phyloP scores from a whole-genome alignment of 495 filamentous ascomycete genomes.

The Apiosordaria backusii region DNA sequence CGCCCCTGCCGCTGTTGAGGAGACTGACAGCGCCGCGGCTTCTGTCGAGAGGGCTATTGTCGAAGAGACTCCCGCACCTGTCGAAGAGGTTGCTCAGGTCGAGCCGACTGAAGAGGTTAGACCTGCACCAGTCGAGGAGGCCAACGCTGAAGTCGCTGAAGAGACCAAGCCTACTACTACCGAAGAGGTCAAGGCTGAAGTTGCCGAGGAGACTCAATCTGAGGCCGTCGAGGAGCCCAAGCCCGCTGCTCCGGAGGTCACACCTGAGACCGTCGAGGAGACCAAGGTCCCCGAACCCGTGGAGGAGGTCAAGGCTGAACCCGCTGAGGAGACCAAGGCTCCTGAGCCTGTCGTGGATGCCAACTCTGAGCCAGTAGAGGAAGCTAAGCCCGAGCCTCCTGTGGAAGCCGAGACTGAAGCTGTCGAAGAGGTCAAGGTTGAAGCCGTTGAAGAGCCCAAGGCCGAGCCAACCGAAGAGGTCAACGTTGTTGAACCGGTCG shows the following conservation, averaged over 20 bases:
- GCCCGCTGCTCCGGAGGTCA: not conserved
- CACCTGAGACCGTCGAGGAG: conserved; percentile 2
- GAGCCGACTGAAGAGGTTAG: not conserved
- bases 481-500: not conserved
- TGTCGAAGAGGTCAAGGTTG: conserved; percentile 10
- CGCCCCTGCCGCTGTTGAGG: conserved; percentile 12
- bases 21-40: conserved; percentile 16
- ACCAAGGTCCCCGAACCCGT: not conserved
- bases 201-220: not conserved
- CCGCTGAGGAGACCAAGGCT: conserved; percentile 6
- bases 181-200: conserved; percentile 10
- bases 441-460: conserved; percentile 7
- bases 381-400: not conserved
- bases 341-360: not conserved
- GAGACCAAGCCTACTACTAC: conserved; percentile 4
- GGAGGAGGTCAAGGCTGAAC: conserved; percentile 12
- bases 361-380: conserved; percentile 5
- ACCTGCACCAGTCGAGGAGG: conserved; percentile 5
- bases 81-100: not conserved
- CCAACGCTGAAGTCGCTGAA: conserved; percentile 7
- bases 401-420: conserved; percentile 19
- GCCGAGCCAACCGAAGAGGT: conserved; percentile 13
- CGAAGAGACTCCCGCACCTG: conserved; percentile 11
- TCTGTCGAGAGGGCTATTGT: conserved; percentile 11
- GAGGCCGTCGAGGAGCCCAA: conserved; percentile 3